Percentiles rank a stretch among this genome's conserved stretches.
Evolutionary conservation across 1,284 basidiomycete genomes (phyloP).

Genomic region (Ustilago vetiveriae): DNA sequence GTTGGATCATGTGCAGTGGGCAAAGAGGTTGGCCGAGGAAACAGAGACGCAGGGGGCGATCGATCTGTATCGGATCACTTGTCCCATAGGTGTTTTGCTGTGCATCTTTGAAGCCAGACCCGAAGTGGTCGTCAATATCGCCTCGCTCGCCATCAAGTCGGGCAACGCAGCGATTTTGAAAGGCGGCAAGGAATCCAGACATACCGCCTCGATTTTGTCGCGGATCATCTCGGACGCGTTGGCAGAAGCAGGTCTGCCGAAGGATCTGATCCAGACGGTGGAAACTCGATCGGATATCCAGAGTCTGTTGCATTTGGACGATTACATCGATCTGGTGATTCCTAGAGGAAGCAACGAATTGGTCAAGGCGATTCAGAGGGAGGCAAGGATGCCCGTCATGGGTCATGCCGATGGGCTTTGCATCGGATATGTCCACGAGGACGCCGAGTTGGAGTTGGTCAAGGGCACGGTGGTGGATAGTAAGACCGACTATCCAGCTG

Average conservation of each 20-base stretch:
- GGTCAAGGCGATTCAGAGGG: slow-evolving; percentile 86
- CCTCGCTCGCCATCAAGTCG: slow-evolving; percentile 93
- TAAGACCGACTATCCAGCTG: slow-evolving; percentile 95
- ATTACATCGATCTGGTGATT: slow-evolving; percentile 95
- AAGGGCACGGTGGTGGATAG: slow-evolving; percentile 85
- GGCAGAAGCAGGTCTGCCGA: slow-evolving; percentile 73
- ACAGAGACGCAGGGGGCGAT: slow-evolving; percentile 72
- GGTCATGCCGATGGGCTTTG: slow-evolving; percentile 98
- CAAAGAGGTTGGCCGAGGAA: slow-evolving; percentile 77
- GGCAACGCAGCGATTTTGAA: slow-evolving; percentile 72
- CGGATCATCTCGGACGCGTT: slow-evolving; percentile 80
- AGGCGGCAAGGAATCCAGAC: slow-evolving; percentile 60
- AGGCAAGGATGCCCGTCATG: slow-evolving; percentile 95
- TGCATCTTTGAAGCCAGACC: slow-evolving; percentile 98
- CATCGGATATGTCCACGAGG: slow-evolving; percentile 85
- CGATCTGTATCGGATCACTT: slow-evolving; percentile 91
- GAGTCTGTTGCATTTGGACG: slow-evolving; percentile 83
- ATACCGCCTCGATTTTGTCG: slow-evolving; percentile 48
- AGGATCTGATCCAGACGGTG: slow-evolving; percentile 87
- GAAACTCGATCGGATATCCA: slow-evolving; percentile 93
- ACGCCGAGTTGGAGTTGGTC: slow-evolving; percentile 81
- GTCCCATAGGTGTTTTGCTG: slow-evolving; percentile 93
- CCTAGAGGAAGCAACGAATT: slow-evolving; percentile 92
- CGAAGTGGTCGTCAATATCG: slow-evolving; percentile 98
- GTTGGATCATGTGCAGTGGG: slow-evolving; percentile 85